Percentiles rank a stretch among this genome's conserved stretches.
These are phyloP conservation scores for Trametes sanguinea DNA, from an alignment of 768 basidiomycete species.

Conservation along the genomic window DNA sequence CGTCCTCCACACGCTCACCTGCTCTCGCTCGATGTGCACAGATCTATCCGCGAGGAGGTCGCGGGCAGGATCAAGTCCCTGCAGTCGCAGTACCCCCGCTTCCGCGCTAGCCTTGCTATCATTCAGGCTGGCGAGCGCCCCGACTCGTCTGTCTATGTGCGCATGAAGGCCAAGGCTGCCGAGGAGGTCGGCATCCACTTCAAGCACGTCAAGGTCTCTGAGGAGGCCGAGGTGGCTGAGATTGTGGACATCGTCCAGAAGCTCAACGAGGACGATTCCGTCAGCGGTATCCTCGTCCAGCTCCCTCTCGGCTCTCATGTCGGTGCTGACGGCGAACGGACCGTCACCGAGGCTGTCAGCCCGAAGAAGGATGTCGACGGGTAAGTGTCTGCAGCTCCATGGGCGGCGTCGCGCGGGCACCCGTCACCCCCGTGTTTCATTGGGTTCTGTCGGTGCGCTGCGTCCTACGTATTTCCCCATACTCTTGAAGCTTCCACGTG, in stretches of 20 bases:
- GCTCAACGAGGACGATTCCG: slow-evolving; percentile 77
- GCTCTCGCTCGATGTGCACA: slow-evolving; percentile 34
- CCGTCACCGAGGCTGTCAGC: slow-evolving; percentile 91
- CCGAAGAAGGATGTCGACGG: slow-evolving; percentile 98
- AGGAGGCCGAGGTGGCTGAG: slow-evolving; percentile 68
- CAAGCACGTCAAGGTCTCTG: slow-evolving; percentile 75
- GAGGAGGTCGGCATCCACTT: slow-evolving; percentile 91
- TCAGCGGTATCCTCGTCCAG: slow-evolving; percentile 94
- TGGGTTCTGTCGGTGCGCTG: neutral
- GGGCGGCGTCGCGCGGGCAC: neutral
- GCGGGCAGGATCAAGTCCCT: slow-evolving; percentile 65
- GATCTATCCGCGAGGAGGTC: slow-evolving; percentile 79
- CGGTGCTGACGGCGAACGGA: slow-evolving; percentile 77
- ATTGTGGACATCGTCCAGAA: slow-evolving; percentile 76
- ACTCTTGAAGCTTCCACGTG: too few species aligned
- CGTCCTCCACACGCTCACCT: slow-evolving; percentile 6
- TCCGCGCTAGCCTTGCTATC: slow-evolving; percentile 88
- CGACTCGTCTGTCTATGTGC: slow-evolving; percentile 90
- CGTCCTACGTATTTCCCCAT: too few species aligned
- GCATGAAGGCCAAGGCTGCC: slow-evolving; percentile 97
- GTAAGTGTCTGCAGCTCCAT: slow-evolving; percentile 43
- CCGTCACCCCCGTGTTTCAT: neutral
- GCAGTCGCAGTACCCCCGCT: slow-evolving; percentile 76
- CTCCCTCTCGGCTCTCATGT: slow-evolving; percentile 89
- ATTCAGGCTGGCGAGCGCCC: slow-evolving; percentile 92